phyloP scores from a whole-genome alignment of 129 eudicot species.

The Sambucus nigra region DNA sequence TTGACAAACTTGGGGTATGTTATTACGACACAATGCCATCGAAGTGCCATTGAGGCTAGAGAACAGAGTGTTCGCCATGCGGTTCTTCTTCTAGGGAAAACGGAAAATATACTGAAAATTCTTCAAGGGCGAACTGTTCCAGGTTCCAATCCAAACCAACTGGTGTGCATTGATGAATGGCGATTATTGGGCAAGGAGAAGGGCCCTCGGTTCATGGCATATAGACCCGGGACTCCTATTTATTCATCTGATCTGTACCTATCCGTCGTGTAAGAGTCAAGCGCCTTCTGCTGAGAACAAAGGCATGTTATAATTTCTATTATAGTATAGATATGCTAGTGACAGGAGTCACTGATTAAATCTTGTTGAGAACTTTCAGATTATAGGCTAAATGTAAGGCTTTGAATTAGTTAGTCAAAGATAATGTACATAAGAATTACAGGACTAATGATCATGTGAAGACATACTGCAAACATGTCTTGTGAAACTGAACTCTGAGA shows the following conservation, averaged over 20 bases:
- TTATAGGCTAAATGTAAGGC: no score
- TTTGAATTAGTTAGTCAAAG: background rate
- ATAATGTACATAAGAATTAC: background rate
- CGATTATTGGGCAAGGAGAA: slow-evolving; percentile 27
- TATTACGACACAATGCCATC: slow-evolving; percentile 45
- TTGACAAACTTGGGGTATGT: slow-evolving; percentile 47
- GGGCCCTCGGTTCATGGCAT: slow-evolving; percentile 6
- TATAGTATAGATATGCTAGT: background rate
- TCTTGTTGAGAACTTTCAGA: no score
- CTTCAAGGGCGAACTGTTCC: slow-evolving; percentile 28
- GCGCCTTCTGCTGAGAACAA: background rate
- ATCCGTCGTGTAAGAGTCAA: slow-evolving; percentile 20
- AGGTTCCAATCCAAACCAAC: slow-evolving; percentile 30
- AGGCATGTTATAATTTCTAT: slow-evolving; percentile 2
- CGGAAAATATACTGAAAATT: slow-evolving; percentile 38
- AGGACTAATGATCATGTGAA: no score
- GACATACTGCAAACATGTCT: no score
- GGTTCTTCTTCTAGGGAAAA: slow-evolving; percentile 49
- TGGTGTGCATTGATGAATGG: slow-evolving; percentile 51
- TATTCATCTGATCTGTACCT: slow-evolving; percentile 29
- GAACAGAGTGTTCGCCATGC: slow-evolving; percentile 44
- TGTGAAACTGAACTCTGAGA: no score
- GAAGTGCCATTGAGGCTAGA: slow-evolving; percentile 47
- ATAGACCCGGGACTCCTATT: slow-evolving; percentile 11
- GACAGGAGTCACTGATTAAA: no score